Conservation (phyloP, 1,284 basidiomycete species). For the Vanrija sp. region DNA sequence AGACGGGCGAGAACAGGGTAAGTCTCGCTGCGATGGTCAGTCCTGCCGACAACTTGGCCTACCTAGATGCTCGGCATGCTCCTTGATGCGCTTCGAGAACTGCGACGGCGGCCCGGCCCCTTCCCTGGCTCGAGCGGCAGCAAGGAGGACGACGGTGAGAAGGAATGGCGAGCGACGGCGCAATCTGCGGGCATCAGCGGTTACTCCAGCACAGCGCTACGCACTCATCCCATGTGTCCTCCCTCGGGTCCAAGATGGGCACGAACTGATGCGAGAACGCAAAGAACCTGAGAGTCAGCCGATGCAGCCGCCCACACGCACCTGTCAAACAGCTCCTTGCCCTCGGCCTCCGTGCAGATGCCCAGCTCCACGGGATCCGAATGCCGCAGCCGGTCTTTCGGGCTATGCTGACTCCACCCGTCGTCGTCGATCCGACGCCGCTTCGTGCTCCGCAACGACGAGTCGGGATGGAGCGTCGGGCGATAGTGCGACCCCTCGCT, state of each 20-base stretch:
- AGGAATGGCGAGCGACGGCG: constrained; percentile 25
- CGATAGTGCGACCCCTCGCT: too few species aligned
- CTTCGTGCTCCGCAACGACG: too few species aligned
- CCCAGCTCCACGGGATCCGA: constrained; percentile 22
- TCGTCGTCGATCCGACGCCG: not conserved
- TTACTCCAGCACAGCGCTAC: not conserved
- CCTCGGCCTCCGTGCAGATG: constrained; percentile 15
- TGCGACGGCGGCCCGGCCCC: constrained; percentile 8
- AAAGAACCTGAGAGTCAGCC: constrained; percentile 22
- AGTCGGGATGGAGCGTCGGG: too few species aligned
- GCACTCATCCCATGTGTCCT: constrained; percentile 31
- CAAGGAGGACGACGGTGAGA: constrained; percentile 24
- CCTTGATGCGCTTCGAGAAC: constrained; percentile 10
- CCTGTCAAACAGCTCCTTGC: constrained; percentile 19
- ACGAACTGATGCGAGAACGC: constrained; percentile 23
- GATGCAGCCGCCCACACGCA: constrained; percentile 2
- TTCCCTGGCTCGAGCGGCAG: constrained; percentile 6
- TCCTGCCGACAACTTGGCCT: too few species aligned
- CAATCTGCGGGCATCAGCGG: constrained; percentile 13
- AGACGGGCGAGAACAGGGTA: constrained; percentile 29
- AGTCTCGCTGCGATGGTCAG: constrained; percentile 2
- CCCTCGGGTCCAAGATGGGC: constrained; percentile 24
- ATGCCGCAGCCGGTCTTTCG: too few species aligned
- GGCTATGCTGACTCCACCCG: not conserved
- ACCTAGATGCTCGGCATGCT: constrained; percentile 26